Percentiles rank a stretch among this genome's conserved stretches.
Evolutionary conservation across 2,329 filamentous ascomycete species (phyloP).

Genomic region (Sporothrix protearum): DNA sequence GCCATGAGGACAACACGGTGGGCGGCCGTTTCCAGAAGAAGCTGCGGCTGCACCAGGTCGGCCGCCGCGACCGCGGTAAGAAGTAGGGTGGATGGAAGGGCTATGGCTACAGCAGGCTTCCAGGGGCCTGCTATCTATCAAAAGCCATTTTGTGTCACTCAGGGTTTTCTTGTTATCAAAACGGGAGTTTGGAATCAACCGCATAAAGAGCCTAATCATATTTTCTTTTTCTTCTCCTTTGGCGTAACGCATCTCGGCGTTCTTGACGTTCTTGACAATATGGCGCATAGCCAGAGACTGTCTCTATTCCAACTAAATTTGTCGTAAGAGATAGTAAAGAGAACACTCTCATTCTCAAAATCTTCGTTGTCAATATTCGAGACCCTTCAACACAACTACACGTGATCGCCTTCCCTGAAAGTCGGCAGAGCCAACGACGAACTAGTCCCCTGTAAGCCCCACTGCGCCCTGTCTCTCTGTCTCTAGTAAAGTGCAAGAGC

Average conservation of each 20-base stretch:
- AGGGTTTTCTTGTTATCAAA: neutral
- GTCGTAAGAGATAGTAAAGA: too few relatives aligned
- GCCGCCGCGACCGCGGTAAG: slow-evolving; percentile 45
- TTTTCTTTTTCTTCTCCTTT: neutral
- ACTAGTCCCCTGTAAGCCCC: slow-evolving; percentile 7
- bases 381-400: neutral
- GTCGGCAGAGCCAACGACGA: neutral
- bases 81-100: slow-evolving; percentile 22
- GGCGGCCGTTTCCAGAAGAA: slow-evolving; percentile 73
- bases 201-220: slow-evolving; percentile 14
- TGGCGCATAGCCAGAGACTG: neutral
- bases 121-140: neutral
- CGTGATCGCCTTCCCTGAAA: slow-evolving; percentile 1
- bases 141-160: neutral
- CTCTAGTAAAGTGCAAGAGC: slow-evolving; percentile 10
- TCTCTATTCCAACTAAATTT: neutral
- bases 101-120: neutral
- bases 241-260: neutral
- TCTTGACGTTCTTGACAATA: neutral
- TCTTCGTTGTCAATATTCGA: neutral
- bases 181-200: neutral
- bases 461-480: slow-evolving; percentile 4
- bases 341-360: neutral
- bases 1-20: slow-evolving; percentile 35
- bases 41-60: slow-evolving; percentile 53